phyloP scores from a whole-genome alignment of 441 rosid species.

The Aquilaria agallochum region DNA sequence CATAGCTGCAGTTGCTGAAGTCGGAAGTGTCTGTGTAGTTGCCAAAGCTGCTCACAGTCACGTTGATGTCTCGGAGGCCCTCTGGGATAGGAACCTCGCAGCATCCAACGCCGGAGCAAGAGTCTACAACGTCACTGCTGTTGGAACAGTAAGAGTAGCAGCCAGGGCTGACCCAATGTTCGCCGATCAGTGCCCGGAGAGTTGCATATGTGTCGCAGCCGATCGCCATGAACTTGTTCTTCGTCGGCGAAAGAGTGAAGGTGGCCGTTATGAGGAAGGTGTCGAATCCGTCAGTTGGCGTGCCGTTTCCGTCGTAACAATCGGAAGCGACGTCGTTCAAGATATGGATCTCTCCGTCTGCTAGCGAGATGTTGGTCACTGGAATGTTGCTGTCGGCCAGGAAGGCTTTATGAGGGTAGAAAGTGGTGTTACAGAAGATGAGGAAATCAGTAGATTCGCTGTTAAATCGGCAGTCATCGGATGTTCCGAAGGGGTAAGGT shows the following conservation, averaged over 20 bases:
- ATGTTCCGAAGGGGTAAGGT: conserved; percentile 38
- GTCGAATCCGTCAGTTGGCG: conserved; percentile 1
- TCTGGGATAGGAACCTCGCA: conserved; percentile 14
- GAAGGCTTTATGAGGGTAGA: conserved; percentile 7
- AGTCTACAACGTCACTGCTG: background rate
- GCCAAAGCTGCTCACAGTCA: background rate
- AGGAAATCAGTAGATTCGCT: conserved; percentile 9
- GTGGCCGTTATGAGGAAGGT: background rate
- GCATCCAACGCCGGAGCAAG: conserved; percentile 20
- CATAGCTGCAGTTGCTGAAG: conserved; percentile 14
- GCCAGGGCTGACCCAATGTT: conserved; percentile 2
- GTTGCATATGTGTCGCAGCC: conserved; percentile 34
- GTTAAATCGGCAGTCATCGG: conserved; percentile 16
- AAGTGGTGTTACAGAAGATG: conserved; percentile 12
- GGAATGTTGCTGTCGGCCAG: background rate
- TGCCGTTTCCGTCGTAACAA: conserved; percentile 13
- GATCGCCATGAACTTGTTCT: conserved; percentile 21
- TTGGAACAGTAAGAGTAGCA: conserved; percentile 11
- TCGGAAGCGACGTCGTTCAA: background rate
- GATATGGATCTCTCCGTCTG: background rate
- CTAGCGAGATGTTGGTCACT: conserved; percentile 13
- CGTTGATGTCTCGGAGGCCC: background rate
- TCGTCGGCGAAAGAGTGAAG: conserved; percentile 20
- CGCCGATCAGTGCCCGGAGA: conserved; percentile 8
- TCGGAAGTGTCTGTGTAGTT: fast-evolving